Conservation (phyloP, 140 eudicot species). For the Ambrosia hybrid region DNA sequence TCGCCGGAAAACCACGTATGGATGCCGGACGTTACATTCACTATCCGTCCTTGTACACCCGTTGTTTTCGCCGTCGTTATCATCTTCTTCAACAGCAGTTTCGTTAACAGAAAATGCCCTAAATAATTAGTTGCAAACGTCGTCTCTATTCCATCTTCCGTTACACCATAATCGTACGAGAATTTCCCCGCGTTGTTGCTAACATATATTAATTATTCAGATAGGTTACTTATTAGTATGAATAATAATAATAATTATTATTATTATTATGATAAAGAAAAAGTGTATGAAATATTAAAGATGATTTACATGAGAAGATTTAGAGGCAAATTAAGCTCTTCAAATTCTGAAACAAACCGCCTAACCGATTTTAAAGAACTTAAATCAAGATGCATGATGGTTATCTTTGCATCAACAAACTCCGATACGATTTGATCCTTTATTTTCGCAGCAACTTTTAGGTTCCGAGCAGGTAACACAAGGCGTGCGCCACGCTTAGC, state of each 20-base stretch:
- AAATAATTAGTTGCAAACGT: slow-evolving; percentile 92
- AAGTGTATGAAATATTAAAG: too few relatives aligned
- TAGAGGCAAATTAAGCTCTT: slow-evolving; percentile 75
- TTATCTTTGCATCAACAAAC: slow-evolving; percentile 47
- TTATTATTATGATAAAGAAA: too few relatives aligned
- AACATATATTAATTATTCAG: background rate
- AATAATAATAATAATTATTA: too few relatives aligned
- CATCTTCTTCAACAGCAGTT: slow-evolving; percentile 74
- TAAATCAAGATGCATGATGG: slow-evolving; percentile 76
- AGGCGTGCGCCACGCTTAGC: slow-evolving; percentile 88
- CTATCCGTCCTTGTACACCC: slow-evolving; percentile 84
- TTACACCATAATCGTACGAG: slow-evolving; percentile 56
- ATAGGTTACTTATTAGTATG: background rate
- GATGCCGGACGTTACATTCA: slow-evolving; percentile 86
- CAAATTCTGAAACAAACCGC: slow-evolving; percentile 58
- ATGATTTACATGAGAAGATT: slow-evolving; percentile 79
- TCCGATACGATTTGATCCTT: slow-evolving; percentile 65
- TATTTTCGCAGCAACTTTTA: slow-evolving; percentile 71
- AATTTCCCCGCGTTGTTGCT: slow-evolving; percentile 96
- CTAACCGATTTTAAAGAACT: slow-evolving; percentile 79
- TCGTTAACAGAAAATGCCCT: slow-evolving; percentile 89
- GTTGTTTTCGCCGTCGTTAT: slow-evolving; percentile 57
- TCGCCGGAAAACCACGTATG: slow-evolving; percentile 96
- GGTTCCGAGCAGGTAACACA: slow-evolving; percentile 81
- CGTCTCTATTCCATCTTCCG: slow-evolving; percentile 95